Conservation (phyloP, 1,284 basidiomycete genomes). For the Cutaneotrichosporon cavernicola region DNA sequence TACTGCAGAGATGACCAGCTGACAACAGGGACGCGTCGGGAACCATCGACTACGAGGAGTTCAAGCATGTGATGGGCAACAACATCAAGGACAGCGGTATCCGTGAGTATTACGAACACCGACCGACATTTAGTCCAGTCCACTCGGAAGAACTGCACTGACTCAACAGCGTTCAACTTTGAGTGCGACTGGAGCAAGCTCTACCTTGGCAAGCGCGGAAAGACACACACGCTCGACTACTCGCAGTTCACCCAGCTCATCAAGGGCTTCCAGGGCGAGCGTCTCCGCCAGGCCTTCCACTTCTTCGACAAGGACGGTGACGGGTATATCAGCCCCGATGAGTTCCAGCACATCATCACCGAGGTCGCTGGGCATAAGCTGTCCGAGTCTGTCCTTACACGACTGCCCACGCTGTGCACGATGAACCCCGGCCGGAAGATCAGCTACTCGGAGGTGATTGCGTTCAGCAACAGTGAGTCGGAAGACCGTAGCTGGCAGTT, state of each 20-base stretch:
- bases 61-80: conserved; percentile 81
- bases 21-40: conserved; percentile 73
- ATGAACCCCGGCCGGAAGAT: conserved; percentile 82
- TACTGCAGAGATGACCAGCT: not conserved
- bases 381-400: conserved; percentile 82
- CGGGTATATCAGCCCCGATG: conserved; percentile 84
- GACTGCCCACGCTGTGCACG: conserved; percentile 83
- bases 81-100: conserved; percentile 67
- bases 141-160: not conserved
- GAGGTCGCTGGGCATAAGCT: conserved; percentile 94
- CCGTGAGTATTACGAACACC: conserved; percentile 50
- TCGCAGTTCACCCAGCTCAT: conserved; percentile 89
- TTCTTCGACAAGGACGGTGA: conserved; percentile 82
- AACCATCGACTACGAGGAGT: conserved; percentile 85
- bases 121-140: not conserved
- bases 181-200: conserved; percentile 93
- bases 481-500: not conserved
- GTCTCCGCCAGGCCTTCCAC: conserved; percentile 88
- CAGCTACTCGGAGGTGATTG: conserved; percentile 90
- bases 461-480: conserved; percentile 74
- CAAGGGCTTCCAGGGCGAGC: conserved; percentile 94
- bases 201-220: conserved; percentile 86
- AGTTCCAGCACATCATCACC: conserved; percentile 89
- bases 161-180: conserved; percentile 73
- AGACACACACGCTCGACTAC: conserved; percentile 85